phyloP scores from a whole-genome alignment of 495 filamentous ascomycete genomes.

The Hypoxylon cercidicola region DNA sequence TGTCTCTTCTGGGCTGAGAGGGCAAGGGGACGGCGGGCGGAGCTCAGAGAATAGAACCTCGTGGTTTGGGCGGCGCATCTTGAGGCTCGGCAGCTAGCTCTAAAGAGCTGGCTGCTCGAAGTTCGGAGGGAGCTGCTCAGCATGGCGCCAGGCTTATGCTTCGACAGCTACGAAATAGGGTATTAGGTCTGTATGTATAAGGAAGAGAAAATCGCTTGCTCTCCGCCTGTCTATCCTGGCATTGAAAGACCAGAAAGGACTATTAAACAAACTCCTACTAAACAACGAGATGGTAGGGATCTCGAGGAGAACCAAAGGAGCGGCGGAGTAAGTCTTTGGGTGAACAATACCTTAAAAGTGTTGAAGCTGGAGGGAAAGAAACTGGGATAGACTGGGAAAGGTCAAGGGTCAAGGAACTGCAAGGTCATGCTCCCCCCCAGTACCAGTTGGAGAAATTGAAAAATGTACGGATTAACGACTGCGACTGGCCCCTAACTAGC shows the following conservation, averaged over 20 bases:
- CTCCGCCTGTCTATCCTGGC: constrained; percentile 27
- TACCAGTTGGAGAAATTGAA: constrained; percentile 32
- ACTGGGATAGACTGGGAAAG: constrained; percentile 31
- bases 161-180: constrained; percentile 35
- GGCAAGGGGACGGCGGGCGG: constrained; percentile 62
- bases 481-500: constrained; percentile 18
- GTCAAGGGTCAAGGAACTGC: neutral
- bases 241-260: constrained; percentile 31
- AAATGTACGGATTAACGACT: constrained; percentile 23
- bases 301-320: constrained; percentile 51
- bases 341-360: constrained; percentile 32
- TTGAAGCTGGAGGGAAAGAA: constrained; percentile 37
- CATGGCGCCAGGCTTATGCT: constrained; percentile 56
- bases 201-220: constrained; percentile 16
- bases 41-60: constrained; percentile 49
- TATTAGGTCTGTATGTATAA: constrained; percentile 30
- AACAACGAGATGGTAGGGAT: constrained; percentile 33
- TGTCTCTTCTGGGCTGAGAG: constrained; percentile 59
- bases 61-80: constrained; percentile 59
- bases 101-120: constrained; percentile 63
- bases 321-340: constrained; percentile 64
- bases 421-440: constrained; percentile 12
- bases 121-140: constrained; percentile 62
- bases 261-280: constrained; percentile 41
- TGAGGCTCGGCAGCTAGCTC: constrained; percentile 58